Percentiles rank a stretch among this genome's conserved stretches.
Evolutionary conservation across 2,329 filamentous ascomycete species (phyloP).

Genomic region (Annulohypoxylon truncatum): DNA sequence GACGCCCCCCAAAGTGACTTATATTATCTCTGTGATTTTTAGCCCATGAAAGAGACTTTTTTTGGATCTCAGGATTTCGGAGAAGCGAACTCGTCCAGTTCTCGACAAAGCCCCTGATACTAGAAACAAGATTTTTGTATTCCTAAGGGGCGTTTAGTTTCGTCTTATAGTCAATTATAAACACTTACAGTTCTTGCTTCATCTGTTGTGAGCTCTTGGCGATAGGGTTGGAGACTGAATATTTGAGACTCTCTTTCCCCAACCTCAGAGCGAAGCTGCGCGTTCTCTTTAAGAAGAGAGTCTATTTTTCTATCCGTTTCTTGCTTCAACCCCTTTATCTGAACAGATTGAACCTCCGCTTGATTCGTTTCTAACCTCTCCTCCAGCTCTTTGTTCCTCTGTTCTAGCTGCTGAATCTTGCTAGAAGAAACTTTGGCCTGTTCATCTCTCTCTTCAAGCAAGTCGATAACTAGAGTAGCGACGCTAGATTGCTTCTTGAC

Average conservation of each 20-base stretch:
- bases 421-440: too few relatives aligned
- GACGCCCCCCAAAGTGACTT: not conserved
- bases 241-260: constrained; percentile 55
- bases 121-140: constrained; percentile 52
- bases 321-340: not conserved
- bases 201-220: constrained; percentile 52
- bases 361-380: too few relatives aligned
- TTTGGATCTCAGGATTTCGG: constrained; percentile 39
- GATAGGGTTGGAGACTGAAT: constrained; percentile 56
- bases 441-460: too few relatives aligned
- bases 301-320: not conserved
- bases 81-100: constrained; percentile 51
- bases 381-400: not conserved
- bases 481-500: too few relatives aligned
- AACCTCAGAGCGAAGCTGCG: constrained; percentile 44
- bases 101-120: constrained; percentile 53
- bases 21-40: not conserved
- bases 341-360: too few relatives aligned
- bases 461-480: too few relatives aligned
- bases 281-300: not conserved
- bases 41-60: constrained; percentile 35
- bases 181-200: constrained; percentile 52
- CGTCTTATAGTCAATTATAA: not conserved
- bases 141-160: constrained; percentile 47
- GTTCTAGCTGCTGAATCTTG: too few relatives aligned